Conservation (phyloP, 73 alveolate species). For the Tetrahymena thermophila region DNA sequence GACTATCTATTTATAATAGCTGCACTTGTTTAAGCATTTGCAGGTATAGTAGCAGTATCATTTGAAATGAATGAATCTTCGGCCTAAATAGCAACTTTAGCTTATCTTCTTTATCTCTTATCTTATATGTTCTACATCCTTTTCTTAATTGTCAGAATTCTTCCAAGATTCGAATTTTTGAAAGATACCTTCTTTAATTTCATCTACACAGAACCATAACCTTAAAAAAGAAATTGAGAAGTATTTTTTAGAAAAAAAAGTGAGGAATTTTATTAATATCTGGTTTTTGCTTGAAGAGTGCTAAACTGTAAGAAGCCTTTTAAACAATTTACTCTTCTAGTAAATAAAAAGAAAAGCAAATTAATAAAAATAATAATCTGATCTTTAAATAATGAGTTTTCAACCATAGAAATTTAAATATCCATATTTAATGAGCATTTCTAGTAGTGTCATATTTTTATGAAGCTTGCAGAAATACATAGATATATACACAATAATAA, state of each 20-base stretch:
- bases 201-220: neutral
- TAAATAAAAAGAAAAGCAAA: neutral
- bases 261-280: neutral
- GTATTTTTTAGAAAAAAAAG: neutral
- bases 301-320: neutral
- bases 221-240: neutral
- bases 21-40: neutral
- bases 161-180: neutral
- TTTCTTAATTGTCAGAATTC: neutral
- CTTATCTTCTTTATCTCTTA: neutral
- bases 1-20: neutral
- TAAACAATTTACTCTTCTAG: neutral
- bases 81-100: neutral
- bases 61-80: neutral
- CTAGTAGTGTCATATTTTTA: neutral
- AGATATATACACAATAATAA: no score
- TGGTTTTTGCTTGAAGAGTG: neutral
- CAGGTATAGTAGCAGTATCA: neutral
- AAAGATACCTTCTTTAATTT: neutral
- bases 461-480: neutral
- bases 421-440: neutral
- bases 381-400: neutral
- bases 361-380: neutral
- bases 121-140: neutral
- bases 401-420: neutral